phyloP scores from a whole-genome alignment of 768 basidiomycete species.

The Termitomyces sp. region DNA sequence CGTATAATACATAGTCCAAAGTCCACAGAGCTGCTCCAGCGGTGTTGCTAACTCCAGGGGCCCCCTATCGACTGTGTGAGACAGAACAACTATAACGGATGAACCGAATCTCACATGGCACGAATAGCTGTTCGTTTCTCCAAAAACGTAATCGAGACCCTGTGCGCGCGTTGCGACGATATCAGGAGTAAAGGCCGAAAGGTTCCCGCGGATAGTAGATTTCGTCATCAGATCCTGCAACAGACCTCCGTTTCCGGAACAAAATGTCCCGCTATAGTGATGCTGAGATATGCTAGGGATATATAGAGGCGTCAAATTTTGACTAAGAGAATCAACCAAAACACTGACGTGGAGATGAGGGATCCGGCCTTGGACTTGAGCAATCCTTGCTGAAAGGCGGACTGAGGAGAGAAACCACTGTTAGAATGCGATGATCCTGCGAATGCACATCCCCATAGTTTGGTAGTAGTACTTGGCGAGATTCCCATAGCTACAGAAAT shows the following conservation, averaged over 20 bases:
- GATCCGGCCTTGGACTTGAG: slow-evolving; percentile 37
- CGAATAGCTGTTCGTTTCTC: slow-evolving; percentile 53
- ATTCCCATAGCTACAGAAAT: slow-evolving; percentile 36
- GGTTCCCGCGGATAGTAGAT: slow-evolving; percentile 47
- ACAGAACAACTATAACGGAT: not conserved
- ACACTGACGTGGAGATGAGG: slow-evolving; percentile 46
- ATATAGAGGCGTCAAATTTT: not conserved
- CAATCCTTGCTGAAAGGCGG: slow-evolving; percentile 47
- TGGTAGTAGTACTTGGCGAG: slow-evolving; percentile 29
- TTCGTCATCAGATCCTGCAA: slow-evolving; percentile 67
- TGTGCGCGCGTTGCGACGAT: slow-evolving; percentile 40
- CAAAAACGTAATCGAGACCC: slow-evolving; percentile 56
- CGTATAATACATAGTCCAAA: slow-evolving; percentile 59
- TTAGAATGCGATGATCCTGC: slow-evolving; percentile 41
- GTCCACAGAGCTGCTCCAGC: slow-evolving; percentile 70
- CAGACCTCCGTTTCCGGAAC: slow-evolving; percentile 44
- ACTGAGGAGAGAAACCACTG: slow-evolving; percentile 54
- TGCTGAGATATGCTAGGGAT: slow-evolving; percentile 46
- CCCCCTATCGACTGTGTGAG: slow-evolving; percentile 24
- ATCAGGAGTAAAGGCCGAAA: slow-evolving; percentile 46
- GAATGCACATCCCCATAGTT: slow-evolving; percentile 46
- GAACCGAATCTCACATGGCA: slow-evolving; percentile 27
- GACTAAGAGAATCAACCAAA: not conserved
- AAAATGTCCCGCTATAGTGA: slow-evolving; percentile 57
- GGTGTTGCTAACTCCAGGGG: slow-evolving; percentile 57